Percentiles rank a stretch among this genome's conserved stretches.
These are phyloP conservation scores for Eucalyptus regnans DNA, from an alignment of 345 rosid species.

Conservation along the genomic window DNA sequence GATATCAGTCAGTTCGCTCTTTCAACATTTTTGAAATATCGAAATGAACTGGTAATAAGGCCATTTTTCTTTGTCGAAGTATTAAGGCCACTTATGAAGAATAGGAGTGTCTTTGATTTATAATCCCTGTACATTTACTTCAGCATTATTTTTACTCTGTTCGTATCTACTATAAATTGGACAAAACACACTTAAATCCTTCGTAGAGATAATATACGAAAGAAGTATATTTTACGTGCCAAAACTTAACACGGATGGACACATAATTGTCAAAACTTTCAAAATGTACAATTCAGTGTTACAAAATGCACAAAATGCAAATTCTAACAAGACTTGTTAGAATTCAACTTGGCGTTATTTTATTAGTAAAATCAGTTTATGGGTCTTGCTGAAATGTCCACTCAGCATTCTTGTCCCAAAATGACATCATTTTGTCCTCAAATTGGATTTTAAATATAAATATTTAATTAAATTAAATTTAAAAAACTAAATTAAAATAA, in stretches of 20 bases:
- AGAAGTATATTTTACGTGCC: fast-evolving
- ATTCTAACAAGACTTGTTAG: fast-evolving
- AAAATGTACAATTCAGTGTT: neutral
- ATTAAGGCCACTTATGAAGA: neutral
- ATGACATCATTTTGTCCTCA: fast-evolving
- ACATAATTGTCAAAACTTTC: too few species aligned
- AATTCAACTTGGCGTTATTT: too few species aligned
- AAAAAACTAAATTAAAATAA: too few species aligned
- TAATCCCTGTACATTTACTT: neutral
- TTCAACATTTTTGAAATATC: neutral
- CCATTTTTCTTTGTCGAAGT: neutral
- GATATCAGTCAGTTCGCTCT: neutral
- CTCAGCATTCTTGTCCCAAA: fast-evolving
- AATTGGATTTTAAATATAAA: too few species aligned
- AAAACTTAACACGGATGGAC: fast-evolving
- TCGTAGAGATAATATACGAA: neutral
- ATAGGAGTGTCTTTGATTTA: neutral
- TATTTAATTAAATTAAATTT: too few species aligned
- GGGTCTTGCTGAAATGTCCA: fast-evolving
- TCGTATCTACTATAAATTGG: neutral
- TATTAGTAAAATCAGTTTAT: too few species aligned
- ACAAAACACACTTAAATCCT: neutral
- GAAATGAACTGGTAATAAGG: neutral
- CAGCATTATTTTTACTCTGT: neutral
- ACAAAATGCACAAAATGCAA: too few species aligned